Percentiles rank a stretch among this genome's conserved stretches.
phyloP scores from a whole-genome alignment of 2,329 filamentous ascomycete species.

The Cercospora nicotianae region DNA sequence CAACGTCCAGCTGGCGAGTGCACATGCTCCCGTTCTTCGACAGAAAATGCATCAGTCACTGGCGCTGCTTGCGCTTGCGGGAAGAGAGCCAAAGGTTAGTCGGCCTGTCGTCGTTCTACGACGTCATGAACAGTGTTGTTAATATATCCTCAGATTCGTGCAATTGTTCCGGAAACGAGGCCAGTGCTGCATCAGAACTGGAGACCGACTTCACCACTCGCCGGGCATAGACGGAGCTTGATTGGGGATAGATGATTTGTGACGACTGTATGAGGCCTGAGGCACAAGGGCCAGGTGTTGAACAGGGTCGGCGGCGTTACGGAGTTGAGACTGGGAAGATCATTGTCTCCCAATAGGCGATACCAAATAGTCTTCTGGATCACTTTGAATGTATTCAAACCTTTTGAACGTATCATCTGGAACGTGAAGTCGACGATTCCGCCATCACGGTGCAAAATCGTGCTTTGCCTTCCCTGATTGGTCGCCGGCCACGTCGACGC shows the following conservation, averaged over 20 bases:
- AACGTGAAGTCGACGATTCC: neutral
- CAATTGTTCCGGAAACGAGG: slow-evolving; percentile 20
- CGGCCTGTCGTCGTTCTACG: neutral
- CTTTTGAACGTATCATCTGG: neutral
- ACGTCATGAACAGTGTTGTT: neutral
- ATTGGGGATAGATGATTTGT: neutral
- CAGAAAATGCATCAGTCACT: slow-evolving; percentile 64
- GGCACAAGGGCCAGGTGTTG: neutral
- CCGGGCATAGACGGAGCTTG: neutral
- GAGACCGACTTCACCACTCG: slow-evolving; percentile 27
- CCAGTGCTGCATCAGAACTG: slow-evolving; percentile 14
- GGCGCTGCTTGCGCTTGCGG: slow-evolving; percentile 75
- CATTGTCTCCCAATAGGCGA: neutral
- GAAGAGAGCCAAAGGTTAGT: slow-evolving; percentile 49
- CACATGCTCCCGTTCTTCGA: slow-evolving; percentile 71
- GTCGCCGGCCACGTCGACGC: neutral
- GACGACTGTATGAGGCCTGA: neutral
- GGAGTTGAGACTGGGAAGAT: neutral
- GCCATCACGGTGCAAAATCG: neutral
- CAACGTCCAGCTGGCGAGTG: slow-evolving; percentile 76
- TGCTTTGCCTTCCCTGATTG: neutral
- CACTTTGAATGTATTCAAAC: neutral
- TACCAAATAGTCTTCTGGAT: neutral
- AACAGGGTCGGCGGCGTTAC: neutral
- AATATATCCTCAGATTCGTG: slow-evolving; percentile 17